These are phyloP conservation scores for Lasiodiplodia sp. DNA, from an alignment of 2,329 filamentous ascomycete species.

Conservation along the genomic window DNA sequence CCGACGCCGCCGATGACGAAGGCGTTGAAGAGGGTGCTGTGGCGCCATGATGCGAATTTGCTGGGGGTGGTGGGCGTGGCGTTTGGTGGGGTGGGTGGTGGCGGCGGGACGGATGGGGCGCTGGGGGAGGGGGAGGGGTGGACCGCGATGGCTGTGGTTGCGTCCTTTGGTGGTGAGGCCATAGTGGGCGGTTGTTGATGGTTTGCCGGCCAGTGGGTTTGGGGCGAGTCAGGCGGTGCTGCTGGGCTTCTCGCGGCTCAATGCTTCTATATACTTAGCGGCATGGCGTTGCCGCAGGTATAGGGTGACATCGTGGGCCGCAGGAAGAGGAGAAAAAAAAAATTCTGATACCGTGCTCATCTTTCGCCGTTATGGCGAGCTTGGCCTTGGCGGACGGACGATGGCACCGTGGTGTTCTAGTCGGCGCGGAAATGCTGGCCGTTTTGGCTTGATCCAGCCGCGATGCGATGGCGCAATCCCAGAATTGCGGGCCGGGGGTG, in stretches of 20 bases:
- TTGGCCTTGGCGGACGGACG: neutral
- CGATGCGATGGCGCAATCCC: neutral
- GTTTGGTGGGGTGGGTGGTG: constrained; percentile 21
- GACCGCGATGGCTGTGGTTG: no score
- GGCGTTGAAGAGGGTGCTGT: constrained; percentile 61
- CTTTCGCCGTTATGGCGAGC: neutral
- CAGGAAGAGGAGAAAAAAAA: neutral
- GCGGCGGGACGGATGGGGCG: no score
- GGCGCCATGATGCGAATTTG: constrained; percentile 52
- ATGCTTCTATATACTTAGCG: no score
- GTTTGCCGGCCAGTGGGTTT: no score
- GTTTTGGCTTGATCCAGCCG: neutral
- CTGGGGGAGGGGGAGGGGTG: neutral
- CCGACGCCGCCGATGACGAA: constrained; percentile 62
- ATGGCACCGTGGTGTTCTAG: neutral
- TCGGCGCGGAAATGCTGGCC: neutral
- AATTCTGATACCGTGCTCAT: neutral
- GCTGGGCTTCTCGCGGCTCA: no score
- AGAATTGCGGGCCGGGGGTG: neutral
- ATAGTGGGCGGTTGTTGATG: no score
- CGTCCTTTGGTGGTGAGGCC: no score
- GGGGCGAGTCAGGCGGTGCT: no score
- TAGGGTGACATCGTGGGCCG: no score
- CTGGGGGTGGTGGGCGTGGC: no score
- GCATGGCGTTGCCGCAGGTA: no score